Percentiles rank a stretch among this genome's conserved stretches.
phyloP scores from a whole-genome alignment of 2,329 filamentous ascomycete species.

The Elsinoe australis region DNA sequence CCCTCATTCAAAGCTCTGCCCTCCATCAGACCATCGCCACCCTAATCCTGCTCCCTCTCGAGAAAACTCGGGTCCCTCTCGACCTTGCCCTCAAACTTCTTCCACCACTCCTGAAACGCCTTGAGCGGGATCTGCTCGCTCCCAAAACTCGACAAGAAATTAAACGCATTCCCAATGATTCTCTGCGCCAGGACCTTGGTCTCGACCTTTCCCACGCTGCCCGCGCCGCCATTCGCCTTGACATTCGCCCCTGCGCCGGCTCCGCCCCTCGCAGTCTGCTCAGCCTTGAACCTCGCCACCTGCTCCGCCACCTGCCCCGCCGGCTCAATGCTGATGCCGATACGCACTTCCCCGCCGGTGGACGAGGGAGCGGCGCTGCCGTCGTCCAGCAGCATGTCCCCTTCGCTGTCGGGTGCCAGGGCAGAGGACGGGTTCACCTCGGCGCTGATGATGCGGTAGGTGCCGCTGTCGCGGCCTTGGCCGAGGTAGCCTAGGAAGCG shows the following conservation, averaged over 20 bases:
- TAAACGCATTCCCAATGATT: slow-evolving; percentile 96
- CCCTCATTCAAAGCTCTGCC: too few species aligned
- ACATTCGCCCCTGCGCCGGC: slow-evolving; percentile 32
- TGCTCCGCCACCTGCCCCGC: slow-evolving; percentile 62
- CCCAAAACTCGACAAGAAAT: slow-evolving; percentile 85
- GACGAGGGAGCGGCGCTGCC: slow-evolving; percentile 23
- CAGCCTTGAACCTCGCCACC: slow-evolving; percentile 51
- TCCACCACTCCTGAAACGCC: slow-evolving; percentile 96
- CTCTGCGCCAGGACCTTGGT: slow-evolving; percentile 78
- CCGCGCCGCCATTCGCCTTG: slow-evolving; percentile 18
- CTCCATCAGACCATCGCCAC: too few species aligned
- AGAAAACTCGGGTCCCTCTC: slow-evolving; percentile 82
- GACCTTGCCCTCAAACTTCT: slow-evolving; percentile 83
- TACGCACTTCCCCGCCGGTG: slow-evolving; percentile 49
- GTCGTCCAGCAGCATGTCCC: slow-evolving; percentile 43
- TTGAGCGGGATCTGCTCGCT: slow-evolving; percentile 88
- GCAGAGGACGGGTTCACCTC: slow-evolving; percentile 34
- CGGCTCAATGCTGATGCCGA: slow-evolving; percentile 78
- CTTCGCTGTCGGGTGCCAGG: slow-evolving; percentile 41
- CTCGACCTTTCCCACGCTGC: slow-evolving; percentile 37
- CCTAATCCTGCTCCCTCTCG: slow-evolving; percentile 54
- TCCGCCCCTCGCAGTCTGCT: slow-evolving; percentile 21
- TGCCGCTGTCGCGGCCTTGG: slow-evolving; percentile 81
- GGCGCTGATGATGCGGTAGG: slow-evolving; percentile 64
- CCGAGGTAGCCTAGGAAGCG: slow-evolving; percentile 83